Evolutionary conservation across 306 rosid genomes (phyloP).

Genomic region (Corylus avellana): DNA sequence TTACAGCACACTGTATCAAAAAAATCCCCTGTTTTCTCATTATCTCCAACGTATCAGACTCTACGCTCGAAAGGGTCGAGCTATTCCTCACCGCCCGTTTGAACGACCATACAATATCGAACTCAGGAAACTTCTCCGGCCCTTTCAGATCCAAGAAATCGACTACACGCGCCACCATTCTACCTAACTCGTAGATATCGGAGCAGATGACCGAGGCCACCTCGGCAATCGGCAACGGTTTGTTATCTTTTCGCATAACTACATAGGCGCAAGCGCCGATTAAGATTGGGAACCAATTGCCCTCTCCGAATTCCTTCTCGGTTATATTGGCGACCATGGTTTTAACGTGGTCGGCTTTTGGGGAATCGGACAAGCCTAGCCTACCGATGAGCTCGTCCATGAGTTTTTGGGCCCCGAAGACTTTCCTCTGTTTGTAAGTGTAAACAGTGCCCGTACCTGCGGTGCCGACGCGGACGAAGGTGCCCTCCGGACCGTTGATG

Average conservation of each 20-base stretch:
- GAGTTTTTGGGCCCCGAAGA: slow-evolving; percentile 42
- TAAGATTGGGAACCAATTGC: slow-evolving; percentile 63
- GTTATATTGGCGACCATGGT: slow-evolving; percentile 53
- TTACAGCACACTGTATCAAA: slow-evolving; percentile 64
- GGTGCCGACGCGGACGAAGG: slow-evolving; percentile 58
- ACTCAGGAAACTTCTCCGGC: slow-evolving; percentile 48
- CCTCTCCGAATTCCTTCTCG: slow-evolving; percentile 64
- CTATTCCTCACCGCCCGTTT: slow-evolving; percentile 51
- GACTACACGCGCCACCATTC: slow-evolving; percentile 58
- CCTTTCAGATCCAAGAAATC: slow-evolving; percentile 50
- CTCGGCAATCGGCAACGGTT: slow-evolving; percentile 58
- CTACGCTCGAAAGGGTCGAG: slow-evolving; percentile 23
- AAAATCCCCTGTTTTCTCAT: slow-evolving; percentile 67
- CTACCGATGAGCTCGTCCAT: slow-evolving; percentile 44
- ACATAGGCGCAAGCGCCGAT: slow-evolving; percentile 72
- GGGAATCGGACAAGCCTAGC: slow-evolving; percentile 41
- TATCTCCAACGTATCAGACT: slow-evolving; percentile 28
- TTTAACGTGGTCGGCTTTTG: slow-evolving; percentile 33
- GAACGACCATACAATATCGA: slow-evolving; percentile 54
- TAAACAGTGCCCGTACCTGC: slow-evolving; percentile 45
- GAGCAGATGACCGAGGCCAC: slow-evolving; percentile 45
- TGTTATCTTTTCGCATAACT: slow-evolving; percentile 52
- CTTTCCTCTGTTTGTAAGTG: slow-evolving; percentile 48
- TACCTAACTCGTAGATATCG: slow-evolving; percentile 60
- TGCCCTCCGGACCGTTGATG: slow-evolving; percentile 55